phyloP scores from a whole-genome alignment of 2,329 filamentous ascomycete species.

The Cytospora schulzeri region DNA sequence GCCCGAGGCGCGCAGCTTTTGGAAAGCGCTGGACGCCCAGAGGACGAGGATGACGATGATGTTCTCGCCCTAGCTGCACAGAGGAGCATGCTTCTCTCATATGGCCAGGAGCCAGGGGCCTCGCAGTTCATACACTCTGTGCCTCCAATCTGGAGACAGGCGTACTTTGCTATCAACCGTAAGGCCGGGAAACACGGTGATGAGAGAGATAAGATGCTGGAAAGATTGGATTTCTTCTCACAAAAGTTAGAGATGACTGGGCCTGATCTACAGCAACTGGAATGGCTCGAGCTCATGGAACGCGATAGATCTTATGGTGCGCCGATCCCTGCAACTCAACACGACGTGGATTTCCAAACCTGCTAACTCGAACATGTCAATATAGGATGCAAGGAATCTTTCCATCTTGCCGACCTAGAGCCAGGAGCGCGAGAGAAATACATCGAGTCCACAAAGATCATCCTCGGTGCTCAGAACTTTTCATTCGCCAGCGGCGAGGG shows the following conservation, averaged over 20 bases:
- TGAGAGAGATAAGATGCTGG: not conserved
- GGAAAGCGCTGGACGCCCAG: not conserved
- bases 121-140: slow-evolving; percentile 11
- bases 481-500: slow-evolving; percentile 23
- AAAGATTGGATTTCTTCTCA: slow-evolving; percentile 10
- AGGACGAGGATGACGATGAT: slow-evolving; percentile 1
- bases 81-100: not conserved
- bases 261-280: slow-evolving; percentile 1
- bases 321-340: not conserved
- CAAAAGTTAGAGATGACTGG: slow-evolving; percentile 11
- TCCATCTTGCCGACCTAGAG: slow-evolving; percentile 48
- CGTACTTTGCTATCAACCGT: slow-evolving; percentile 15
- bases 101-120: slow-evolving; percentile 18
- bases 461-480: slow-evolving; percentile 36
- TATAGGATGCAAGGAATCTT: slow-evolving; percentile 44
- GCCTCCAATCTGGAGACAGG: slow-evolving; percentile 27
- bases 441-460: slow-evolving; percentile 40
- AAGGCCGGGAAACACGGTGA: not conserved
- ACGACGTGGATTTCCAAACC: not conserved
- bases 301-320: slow-evolving; percentile 5
- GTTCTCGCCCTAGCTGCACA: not conserved
- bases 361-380: not conserved
- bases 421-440: slow-evolving; percentile 42
- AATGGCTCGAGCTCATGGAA: slow-evolving; percentile 5
- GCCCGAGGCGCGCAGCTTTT: slow-evolving; percentile 5